Percentiles rank a stretch among this genome's conserved stretches.
These are phyloP conservation scores for Epicoccum nigrum DNA, from an alignment of 2,329 filamentous ascomycete species.

Conservation along the genomic window DNA sequence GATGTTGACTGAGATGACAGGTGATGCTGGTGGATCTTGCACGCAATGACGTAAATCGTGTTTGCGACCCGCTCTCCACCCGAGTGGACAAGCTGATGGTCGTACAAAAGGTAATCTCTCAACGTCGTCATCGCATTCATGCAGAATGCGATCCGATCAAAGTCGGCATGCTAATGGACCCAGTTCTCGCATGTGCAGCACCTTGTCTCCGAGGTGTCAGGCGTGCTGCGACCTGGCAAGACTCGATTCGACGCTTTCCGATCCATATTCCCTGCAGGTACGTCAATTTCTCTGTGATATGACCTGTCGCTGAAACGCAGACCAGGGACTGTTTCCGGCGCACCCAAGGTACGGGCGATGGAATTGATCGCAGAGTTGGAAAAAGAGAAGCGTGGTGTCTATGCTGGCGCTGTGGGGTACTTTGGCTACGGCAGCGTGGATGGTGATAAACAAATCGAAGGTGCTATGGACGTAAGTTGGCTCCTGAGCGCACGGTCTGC, in stretches of 20 bases:
- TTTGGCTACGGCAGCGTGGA: slow-evolving; percentile 85
- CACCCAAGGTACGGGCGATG: slow-evolving; percentile 96
- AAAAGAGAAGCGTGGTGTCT: slow-evolving; percentile 90
- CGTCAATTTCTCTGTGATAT: slow-evolving; percentile 23
- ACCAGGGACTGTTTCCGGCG: slow-evolving; percentile 78
- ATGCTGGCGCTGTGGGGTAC: slow-evolving; percentile 95
- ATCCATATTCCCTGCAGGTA: slow-evolving; percentile 91
- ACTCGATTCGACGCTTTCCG: slow-evolving; percentile 95
- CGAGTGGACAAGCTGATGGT: slow-evolving; percentile 94
- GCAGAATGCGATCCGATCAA: slow-evolving; percentile 3
- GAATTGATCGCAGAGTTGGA: slow-evolving; percentile 95
- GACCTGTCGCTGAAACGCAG: slow-evolving; percentile 18
- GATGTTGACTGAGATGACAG: slow-evolving; percentile 55
- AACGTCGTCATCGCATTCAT: slow-evolving; percentile 14
- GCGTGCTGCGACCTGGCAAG: slow-evolving; percentile 80
- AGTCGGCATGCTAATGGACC: slow-evolving; percentile 20
- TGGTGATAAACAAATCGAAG: slow-evolving; percentile 67
- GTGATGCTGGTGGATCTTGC: slow-evolving; percentile 98
- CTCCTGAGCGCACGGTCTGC: slow-evolving; percentile 16
- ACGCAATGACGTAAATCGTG: slow-evolving; percentile 93
- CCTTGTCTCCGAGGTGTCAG: slow-evolving; percentile 92
- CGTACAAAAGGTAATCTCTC: slow-evolving; percentile 44
- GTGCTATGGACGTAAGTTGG: slow-evolving; percentile 75
- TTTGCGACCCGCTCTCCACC: slow-evolving; percentile 88
- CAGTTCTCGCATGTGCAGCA: slow-evolving; percentile 97